Evolutionary conservation across 176 grass and related monocot genomes (phyloP).

Genomic region (Musa acuminata): DNA sequence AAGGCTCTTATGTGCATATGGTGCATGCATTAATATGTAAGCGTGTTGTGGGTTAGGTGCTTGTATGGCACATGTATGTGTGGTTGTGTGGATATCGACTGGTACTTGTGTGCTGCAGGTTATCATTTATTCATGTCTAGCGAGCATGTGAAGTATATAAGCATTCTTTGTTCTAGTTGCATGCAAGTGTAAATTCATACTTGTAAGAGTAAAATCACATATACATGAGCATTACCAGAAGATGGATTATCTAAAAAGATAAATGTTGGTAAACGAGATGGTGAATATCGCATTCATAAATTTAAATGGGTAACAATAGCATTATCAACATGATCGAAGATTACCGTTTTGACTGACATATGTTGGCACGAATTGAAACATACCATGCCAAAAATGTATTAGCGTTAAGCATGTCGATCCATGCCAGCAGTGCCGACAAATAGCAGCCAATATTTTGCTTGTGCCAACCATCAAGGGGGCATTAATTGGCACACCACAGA

Average conservation of each 20-base stretch:
- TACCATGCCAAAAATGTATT: neutral
- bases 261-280: no score
- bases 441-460: neutral
- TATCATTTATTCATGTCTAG: neutral
- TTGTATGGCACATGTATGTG: neutral
- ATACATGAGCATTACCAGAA: no score
- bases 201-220: no score
- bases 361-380: neutral
- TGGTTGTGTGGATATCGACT: neutral
- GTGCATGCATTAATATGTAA: neutral
- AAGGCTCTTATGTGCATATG: neutral
- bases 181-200: no score
- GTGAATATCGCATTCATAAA: no score
- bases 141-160: neutral
- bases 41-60: neutral
- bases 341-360: no score
- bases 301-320: no score
- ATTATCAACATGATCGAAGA: no score
- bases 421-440: neutral
- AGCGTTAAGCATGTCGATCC: neutral
- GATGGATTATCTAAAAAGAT: no score
- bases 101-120: neutral
- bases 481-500: neutral
- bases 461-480: neutral
- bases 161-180: neutral